A percentile compares a stretch with the other conserved stretches of the same genome.
Conservation (phyloP, 148 eudicot genomes). For the Silene latifolia region DNA sequence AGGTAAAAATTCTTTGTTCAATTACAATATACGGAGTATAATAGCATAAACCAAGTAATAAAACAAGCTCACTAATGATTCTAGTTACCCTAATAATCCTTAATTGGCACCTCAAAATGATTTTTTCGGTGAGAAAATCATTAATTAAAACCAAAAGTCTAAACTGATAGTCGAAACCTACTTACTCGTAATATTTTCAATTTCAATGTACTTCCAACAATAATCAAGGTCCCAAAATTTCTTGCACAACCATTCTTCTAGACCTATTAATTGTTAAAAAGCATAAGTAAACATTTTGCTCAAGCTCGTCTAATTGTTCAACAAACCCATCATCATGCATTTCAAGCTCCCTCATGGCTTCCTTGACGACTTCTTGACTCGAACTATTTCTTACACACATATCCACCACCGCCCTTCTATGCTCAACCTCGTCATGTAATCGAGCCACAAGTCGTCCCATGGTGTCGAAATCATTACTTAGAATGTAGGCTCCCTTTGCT, state of each 20-base stretch:
- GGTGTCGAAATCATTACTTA: conserved; percentile 69
- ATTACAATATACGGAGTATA: not conserved
- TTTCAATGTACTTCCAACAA: not conserved
- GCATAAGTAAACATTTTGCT: conserved; percentile 69
- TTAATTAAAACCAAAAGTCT: not conserved
- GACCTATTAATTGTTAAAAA: conserved; percentile 70
- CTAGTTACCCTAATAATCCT: not conserved
- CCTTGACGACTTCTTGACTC: conserved; percentile 46
- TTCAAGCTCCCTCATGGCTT: conserved; percentile 51
- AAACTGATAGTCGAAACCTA: not conserved
- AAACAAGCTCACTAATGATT: not conserved
- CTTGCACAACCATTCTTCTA: conserved; percentile 48
- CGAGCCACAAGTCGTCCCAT: conserved; percentile 61
- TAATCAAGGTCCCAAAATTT: conserved; percentile 19
- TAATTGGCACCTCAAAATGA: not conserved
- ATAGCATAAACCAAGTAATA: not conserved
- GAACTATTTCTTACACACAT: conserved; percentile 55
- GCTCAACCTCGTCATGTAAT: conserved; percentile 63
- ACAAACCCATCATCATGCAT: conserved; percentile 40
- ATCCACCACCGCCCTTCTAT: conserved; percentile 40
- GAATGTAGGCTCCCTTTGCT: conserved; percentile 55
- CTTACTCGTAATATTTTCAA: not conserved
- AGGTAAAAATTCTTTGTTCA: not conserved
- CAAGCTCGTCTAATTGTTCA: conserved; percentile 77
- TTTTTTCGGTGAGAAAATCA: too few relatives aligned